Evolutionary conservation across 805 yeast species (phyloP), one percentile per base, ranked within the genome.

Genomic region (Tetrapisispora namnaoensis): DNA sequence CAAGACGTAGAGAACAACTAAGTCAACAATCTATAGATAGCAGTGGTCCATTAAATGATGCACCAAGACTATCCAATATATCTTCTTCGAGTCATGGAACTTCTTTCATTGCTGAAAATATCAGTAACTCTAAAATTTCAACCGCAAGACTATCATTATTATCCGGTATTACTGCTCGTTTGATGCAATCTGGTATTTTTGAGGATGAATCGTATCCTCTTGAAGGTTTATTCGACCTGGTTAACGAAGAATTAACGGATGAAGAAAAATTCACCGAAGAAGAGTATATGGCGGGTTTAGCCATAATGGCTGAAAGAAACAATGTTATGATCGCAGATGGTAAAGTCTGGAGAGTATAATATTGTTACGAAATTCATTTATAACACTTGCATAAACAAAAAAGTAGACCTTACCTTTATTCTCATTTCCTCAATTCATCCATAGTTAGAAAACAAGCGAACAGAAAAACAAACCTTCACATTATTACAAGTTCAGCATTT

Each of bases 271-370:
- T 70, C 50, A 67, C 68, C 10, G 64, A 60, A 5, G 68, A 62
- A 5, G 81, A 75, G 55, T 76, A 73, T 42, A 55, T 62, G 14
- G 71, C 70, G 28, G 80, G 78, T 36, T 56, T 76, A 42, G 56
- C 57, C 18, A 56, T 66, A n/a, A 61, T 77, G 70, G 71, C 69
- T 22, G 67, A 62, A 3, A 70, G 71, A 49, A 75, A 76, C 49
- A 70, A 74, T 39, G 50, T 77, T 43, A 72, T 76, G 78, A 57
- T 70, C 21, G 69, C 76, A 10, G 80, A 74, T 27, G 75, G 69
- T 28, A 69, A 69, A 52, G 71, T 77, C 20, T 76, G 76, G 74
- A 71, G 70, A 58, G 71, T 75, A 10, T 64, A 39, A 37, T 17
- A 2, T 21, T 13, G 8, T 18, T 14, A 14, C 36, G 42, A 24